These are phyloP conservation scores for Tetrahymena thermophila DNA, from an alignment of 73 alveolate genomes.

Conservation along the genomic window DNA sequence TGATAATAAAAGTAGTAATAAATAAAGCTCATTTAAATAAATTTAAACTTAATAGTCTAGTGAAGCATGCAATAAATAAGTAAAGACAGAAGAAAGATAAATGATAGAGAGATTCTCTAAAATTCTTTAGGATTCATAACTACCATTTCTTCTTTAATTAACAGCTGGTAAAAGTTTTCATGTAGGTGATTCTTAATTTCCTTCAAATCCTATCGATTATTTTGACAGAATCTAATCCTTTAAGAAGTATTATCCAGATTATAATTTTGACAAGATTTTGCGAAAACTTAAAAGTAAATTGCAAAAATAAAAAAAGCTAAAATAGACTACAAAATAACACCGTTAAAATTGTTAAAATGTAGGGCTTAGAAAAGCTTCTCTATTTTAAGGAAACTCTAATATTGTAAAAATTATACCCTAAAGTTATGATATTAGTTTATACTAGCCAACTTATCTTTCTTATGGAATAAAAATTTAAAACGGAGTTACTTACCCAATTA, in stretches of 20 bases:
- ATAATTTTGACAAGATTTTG: neutral
- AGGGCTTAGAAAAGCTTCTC: neutral
- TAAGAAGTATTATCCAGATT: neutral
- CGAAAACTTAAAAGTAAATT: neutral
- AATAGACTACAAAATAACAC: too few relatives aligned
- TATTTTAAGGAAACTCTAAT: too few relatives aligned
- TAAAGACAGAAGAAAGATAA: neutral
- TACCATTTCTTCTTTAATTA: neutral
- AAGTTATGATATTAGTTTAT: too few relatives aligned
- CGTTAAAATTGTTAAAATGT: neutral
- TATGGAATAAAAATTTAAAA: neutral
- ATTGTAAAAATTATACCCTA: neutral
- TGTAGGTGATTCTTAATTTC: neutral
- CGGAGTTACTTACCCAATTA: neutral
- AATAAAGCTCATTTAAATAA: too few relatives aligned
- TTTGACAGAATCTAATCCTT: neutral
- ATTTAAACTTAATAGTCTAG: too few relatives aligned
- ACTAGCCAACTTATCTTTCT: neutral
- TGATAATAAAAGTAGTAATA: too few relatives aligned
- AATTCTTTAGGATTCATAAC: neutral
- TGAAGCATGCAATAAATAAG: neutral
- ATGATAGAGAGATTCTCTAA: neutral
- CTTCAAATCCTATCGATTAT: neutral
- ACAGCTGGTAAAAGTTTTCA: neutral
- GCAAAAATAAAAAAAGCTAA: neutral